A percentile compares a stretch with the other conserved stretches of the same genome.
These are phyloP conservation scores for Russula sp. DNA, from an alignment of 768 basidiomycete genomes.

Conservation along the genomic window DNA sequence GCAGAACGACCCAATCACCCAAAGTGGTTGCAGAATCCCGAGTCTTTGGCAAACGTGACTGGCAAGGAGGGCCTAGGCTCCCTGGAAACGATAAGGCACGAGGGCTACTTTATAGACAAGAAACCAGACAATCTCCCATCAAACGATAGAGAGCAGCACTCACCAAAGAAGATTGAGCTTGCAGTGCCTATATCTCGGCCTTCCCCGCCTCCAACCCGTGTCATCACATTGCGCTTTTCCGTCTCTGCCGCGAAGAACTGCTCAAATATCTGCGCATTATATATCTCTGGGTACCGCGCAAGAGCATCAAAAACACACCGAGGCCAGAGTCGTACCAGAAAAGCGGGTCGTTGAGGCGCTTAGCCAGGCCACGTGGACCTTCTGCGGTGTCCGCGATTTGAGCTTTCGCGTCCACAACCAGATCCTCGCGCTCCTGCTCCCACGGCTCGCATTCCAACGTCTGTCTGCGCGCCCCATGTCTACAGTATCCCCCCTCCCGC, in stretches of 20 bases:
- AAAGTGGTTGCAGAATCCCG: slow-evolving; percentile 62
- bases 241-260: slow-evolving; percentile 30
- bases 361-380: slow-evolving; percentile 44
- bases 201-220: slow-evolving; percentile 23
- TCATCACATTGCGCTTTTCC: slow-evolving; percentile 19
- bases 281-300: slow-evolving; percentile 28
- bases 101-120: slow-evolving; percentile 8
- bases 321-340: slow-evolving; percentile 29
- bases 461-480: slow-evolving; percentile 5
- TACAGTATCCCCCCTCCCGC: slow-evolving; percentile 30
- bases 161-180: slow-evolving; percentile 2
- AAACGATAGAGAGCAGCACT: slow-evolving; percentile 26
- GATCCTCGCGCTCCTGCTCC: slow-evolving; percentile 44
- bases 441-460: slow-evolving; percentile 25
- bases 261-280: slow-evolving; percentile 34
- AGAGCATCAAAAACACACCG: slow-evolving; percentile 25
- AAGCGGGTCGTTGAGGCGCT: slow-evolving; percentile 49
- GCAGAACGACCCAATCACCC: slow-evolving; percentile 61
- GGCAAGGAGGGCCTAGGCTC: slow-evolving; percentile 18
- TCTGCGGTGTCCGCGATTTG: slow-evolving; percentile 48
- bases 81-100: background rate
- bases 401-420: slow-evolving; percentile 36
- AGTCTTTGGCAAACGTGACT: slow-evolving; percentile 37
- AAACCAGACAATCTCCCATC: slow-evolving; percentile 10
- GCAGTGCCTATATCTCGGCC: slow-evolving; percentile 24